phyloP scores from a whole-genome alignment of 139 green algal species.

The Closterium sp. region DNA sequence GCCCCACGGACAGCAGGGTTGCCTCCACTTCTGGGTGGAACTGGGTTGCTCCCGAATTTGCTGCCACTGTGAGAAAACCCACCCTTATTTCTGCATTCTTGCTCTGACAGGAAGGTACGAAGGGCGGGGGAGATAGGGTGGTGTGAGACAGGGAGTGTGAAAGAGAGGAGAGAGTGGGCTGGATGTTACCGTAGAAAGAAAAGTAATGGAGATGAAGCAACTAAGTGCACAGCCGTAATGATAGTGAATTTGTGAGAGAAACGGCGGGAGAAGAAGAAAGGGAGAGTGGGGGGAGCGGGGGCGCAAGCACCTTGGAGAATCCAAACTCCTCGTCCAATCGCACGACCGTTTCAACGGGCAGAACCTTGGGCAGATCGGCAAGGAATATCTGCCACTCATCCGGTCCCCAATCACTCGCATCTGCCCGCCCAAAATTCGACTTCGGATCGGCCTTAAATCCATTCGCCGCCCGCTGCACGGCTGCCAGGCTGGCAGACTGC shows the following conservation, averaged over 20 bases:
- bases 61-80: slow-evolving; percentile 18
- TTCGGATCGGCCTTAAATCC: background rate
- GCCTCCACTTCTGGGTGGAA: slow-evolving; percentile 13
- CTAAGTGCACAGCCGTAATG: background rate
- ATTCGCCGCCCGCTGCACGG: slow-evolving; percentile 13
- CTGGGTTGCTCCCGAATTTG: slow-evolving; percentile 6
- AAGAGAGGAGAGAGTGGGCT: background rate
- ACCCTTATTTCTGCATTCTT: slow-evolving; percentile 43
- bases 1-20: slow-evolving; percentile 34
- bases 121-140: background rate
- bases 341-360: background rate
- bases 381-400: slow-evolving; percentile 44
- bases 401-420: slow-evolving; percentile 11
- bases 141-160: background rate
- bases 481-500: slow-evolving; percentile 2
- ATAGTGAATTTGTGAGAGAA: background rate
- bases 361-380: slow-evolving; percentile 10
- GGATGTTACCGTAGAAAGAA: background rate
- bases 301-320: background rate
- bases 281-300: background rate
- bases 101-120: slow-evolving; percentile 9
- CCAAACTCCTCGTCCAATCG: slow-evolving; percentile 26
- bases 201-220: background rate
- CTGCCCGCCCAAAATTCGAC: background rate
- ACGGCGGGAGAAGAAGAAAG: background rate